These are phyloP conservation scores for Leccinum angustisporum DNA, from an alignment of 1,284 basidiomycete species.

Conservation along the genomic window DNA sequence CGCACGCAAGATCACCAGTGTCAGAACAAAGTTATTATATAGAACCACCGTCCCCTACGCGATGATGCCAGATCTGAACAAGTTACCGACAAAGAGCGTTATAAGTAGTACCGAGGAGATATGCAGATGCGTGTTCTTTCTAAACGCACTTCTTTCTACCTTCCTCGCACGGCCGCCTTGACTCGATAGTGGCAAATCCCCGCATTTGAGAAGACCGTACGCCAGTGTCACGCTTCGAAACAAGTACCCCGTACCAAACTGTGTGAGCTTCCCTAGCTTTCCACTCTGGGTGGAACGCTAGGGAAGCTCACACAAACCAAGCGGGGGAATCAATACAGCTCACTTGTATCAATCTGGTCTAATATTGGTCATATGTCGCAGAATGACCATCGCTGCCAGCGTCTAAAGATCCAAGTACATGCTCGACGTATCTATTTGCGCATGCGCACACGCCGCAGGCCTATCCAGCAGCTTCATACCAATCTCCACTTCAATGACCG, in stretches of 20 bases:
- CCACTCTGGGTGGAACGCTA: too few species aligned
- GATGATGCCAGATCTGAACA: not conserved
- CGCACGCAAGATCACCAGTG: too few species aligned
- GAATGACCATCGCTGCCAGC: not conserved
- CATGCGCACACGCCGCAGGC: not conserved
- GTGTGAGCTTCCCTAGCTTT: too few species aligned
- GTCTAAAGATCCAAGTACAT: conserved; percentile 4
- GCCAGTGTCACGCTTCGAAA: conserved; percentile 1
- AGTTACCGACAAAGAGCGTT: conserved; percentile 4
- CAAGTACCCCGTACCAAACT: too few species aligned
- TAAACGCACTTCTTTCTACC: too few species aligned
- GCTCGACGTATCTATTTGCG: not conserved
- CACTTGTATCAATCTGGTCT: too few species aligned
- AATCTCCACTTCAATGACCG: not conserved
- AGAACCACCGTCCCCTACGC: not conserved
- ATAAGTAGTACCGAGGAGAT: conserved; percentile 3
- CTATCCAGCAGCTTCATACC: conserved; percentile 4
- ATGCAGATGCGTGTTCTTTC: not conserved
- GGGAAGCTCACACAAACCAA: too few species aligned
- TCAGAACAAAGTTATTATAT: not conserved
- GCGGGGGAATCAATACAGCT: too few species aligned
- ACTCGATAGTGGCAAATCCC: conserved; percentile 16
- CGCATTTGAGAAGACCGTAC: too few species aligned
- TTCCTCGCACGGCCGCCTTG: not conserved
- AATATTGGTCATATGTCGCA: conserved; percentile 12